These are phyloP conservation scores for Amphichorda felina DNA, from an alignment of 2,329 filamentous ascomycete species.

Conservation along the genomic window DNA sequence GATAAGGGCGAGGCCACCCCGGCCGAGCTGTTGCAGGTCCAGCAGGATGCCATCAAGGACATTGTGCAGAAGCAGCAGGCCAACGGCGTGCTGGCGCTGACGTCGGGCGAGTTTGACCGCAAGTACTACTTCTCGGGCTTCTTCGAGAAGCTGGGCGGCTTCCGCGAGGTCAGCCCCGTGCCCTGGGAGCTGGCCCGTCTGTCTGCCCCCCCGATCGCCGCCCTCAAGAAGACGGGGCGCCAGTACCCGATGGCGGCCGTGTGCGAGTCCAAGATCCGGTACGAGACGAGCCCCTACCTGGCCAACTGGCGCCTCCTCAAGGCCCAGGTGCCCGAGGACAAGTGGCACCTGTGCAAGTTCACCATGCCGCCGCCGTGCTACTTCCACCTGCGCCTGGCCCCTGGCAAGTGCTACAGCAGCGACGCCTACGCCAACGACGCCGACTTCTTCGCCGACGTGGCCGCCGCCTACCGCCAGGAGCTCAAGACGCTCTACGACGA, in stretches of 20 bases:
- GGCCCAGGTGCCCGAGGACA: constrained; percentile 37
- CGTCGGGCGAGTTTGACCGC: constrained; percentile 56
- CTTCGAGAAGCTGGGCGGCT: constrained; percentile 32
- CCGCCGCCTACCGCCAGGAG: constrained; percentile 41
- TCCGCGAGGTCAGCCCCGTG: constrained; percentile 23
- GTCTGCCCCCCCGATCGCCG: constrained; percentile 25
- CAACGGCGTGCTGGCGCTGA: constrained; percentile 50
- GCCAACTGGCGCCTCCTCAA: constrained; percentile 27
- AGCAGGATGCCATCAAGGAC: constrained; percentile 51
- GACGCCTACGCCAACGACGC: constrained; percentile 38
- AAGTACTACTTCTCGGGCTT: constrained; percentile 37
- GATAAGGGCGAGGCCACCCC: constrained; percentile 32
- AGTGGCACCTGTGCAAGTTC: constrained; percentile 54
- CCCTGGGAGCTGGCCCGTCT: constrained; percentile 23
- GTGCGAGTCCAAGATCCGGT: constrained; percentile 28
- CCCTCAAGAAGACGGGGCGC: constrained; percentile 22
- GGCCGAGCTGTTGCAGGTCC: constrained; percentile 36
- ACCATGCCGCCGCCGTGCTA: constrained; percentile 56
- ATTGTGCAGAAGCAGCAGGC: constrained; percentile 54
- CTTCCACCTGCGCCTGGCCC: constrained; percentile 46
- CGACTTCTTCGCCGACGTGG: constrained; percentile 45
- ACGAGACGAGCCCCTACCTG: constrained; percentile 28
- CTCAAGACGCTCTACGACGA: constrained; percentile 40
- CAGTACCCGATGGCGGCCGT: constrained; percentile 26
- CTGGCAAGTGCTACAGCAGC: constrained; percentile 38